A percentile compares a stretch with the other conserved stretches of the same genome.
phyloP scores from a whole-genome alignment of 2,329 filamentous ascomycete species.

The Exophiala sideris region DNA sequence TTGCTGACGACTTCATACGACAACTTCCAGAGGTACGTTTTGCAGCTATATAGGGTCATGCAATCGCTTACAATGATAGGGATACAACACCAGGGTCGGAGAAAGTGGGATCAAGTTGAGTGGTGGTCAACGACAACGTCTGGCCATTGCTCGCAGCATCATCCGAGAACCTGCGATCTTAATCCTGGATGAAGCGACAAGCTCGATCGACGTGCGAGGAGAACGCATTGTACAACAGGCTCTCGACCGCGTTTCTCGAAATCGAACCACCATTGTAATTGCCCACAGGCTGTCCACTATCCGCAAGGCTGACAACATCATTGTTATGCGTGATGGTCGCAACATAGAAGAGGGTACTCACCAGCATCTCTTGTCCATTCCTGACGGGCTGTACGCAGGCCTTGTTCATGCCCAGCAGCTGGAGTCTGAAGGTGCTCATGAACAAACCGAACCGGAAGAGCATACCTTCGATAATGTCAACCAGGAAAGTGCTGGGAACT shows the following conservation, averaged over 20 bases:
- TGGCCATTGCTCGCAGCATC: slow-evolving; percentile 71
- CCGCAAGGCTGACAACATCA: slow-evolving; percentile 72
- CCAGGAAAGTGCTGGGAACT: slow-evolving; percentile 7
- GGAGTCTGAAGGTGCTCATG: slow-evolving; percentile 39
- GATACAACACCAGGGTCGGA: slow-evolving; percentile 71
- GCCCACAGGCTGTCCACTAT: slow-evolving; percentile 72
- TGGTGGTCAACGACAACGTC: slow-evolving; percentile 80
- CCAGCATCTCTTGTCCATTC: slow-evolving; percentile 61
- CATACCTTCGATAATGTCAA: slow-evolving; percentile 4
- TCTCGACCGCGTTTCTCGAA: slow-evolving; percentile 53
- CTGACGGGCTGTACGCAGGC: slow-evolving; percentile 58
- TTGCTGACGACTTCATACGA: slow-evolving; percentile 67
- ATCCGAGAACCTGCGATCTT: slow-evolving; percentile 64
- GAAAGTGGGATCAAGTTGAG: slow-evolving; percentile 75
- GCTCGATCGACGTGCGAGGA: slow-evolving; percentile 58
- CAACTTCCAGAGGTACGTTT: slow-evolving; percentile 50
- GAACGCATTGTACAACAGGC: slow-evolving; percentile 56
- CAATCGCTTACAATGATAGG: slow-evolving; percentile 37
- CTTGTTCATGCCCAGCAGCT: slow-evolving; percentile 27
- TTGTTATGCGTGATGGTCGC: slow-evolving; percentile 69
- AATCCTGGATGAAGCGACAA: slow-evolving; percentile 74
- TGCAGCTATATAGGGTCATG: neutral
- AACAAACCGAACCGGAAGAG: slow-evolving; percentile 3
- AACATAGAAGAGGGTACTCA: slow-evolving; percentile 75
- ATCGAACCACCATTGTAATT: slow-evolving; percentile 71